Percentiles rank a stretch among this genome's conserved stretches.
These are phyloP conservation scores for Diaporthe batatas DNA, from an alignment of 2,329 filamentous ascomycete genomes.

Conservation along the genomic window DNA sequence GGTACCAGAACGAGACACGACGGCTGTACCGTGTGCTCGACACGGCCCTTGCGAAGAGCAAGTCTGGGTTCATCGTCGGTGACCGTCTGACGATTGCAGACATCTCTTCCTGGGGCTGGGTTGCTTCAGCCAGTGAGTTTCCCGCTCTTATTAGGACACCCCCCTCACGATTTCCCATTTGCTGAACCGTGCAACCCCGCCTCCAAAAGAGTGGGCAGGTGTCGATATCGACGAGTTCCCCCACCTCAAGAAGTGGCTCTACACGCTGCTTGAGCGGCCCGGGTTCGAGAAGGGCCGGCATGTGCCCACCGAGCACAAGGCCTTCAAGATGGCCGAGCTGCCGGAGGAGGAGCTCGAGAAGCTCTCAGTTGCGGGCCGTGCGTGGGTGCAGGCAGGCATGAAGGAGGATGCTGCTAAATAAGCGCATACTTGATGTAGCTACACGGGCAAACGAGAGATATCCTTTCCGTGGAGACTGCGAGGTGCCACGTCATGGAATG, in stretches of 20 bases:
- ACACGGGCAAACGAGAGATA: too few relatives aligned
- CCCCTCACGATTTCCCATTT: background rate
- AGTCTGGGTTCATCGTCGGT: conserved; percentile 73
- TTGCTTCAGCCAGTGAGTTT: conserved; percentile 65
- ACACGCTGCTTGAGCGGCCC: conserved; percentile 75
- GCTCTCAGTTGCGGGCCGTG: conserved; percentile 59
- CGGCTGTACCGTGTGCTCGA: conserved; percentile 85
- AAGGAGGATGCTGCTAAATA: conserved; percentile 67
- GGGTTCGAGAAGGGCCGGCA: conserved; percentile 80
- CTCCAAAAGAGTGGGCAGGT: conserved; percentile 69
- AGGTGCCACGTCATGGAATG: background rate
- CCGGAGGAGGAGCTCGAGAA: conserved; percentile 64
- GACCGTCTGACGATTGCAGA: conserved; percentile 82
- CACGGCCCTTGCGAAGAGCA: conserved; percentile 72
- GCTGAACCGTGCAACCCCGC: conserved; percentile 9
- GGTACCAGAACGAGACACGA: conserved; percentile 87
- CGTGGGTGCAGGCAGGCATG: conserved; percentile 77
- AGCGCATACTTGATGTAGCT: background rate
- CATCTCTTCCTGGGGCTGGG: conserved; percentile 85
- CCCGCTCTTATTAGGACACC: background rate
- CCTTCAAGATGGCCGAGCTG: conserved; percentile 56
- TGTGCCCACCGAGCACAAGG: conserved; percentile 73
- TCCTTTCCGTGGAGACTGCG: background rate
- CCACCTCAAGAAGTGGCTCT: conserved; percentile 81
- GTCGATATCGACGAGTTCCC: conserved; percentile 83